phyloP scores from a whole-genome alignment of 1,284 basidiomycete genomes.

The Ganoderma lucidum region DNA sequence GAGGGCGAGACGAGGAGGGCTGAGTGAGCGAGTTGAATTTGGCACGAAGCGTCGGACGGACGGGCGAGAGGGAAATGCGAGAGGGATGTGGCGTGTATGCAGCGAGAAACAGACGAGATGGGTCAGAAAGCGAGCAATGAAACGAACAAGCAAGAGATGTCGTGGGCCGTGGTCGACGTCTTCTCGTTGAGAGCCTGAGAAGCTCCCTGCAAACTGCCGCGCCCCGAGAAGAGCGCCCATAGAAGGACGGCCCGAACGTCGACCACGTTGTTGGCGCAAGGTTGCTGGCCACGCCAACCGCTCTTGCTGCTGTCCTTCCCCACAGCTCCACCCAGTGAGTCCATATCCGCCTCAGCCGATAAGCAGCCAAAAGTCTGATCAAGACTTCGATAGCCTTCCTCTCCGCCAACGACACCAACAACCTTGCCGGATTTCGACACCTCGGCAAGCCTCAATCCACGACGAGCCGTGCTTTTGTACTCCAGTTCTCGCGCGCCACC shows the following conservation, averaged over 20 bases:
- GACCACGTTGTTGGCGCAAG: slow-evolving; percentile 21
- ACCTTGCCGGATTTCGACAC: slow-evolving; percentile 11
- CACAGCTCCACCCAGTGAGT: slow-evolving; percentile 12
- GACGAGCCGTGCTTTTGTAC: slow-evolving; percentile 9
- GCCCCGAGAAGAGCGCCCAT: slow-evolving; percentile 24
- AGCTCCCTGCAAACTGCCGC: too few relatives aligned
- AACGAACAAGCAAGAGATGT: too few relatives aligned
- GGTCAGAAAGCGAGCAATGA: too few relatives aligned
- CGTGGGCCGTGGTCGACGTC: too few relatives aligned
- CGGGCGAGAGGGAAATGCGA: too few relatives aligned
- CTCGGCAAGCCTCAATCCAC: slow-evolving; percentile 14
- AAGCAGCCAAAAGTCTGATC: slow-evolving; percentile 20
- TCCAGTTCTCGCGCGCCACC: slow-evolving; percentile 16
- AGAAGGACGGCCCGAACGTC: not conserved
- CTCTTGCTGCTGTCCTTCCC: slow-evolving; percentile 10
- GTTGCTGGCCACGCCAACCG: slow-evolving; percentile 14
- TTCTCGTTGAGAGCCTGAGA: too few relatives aligned
- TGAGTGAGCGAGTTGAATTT: too few relatives aligned
- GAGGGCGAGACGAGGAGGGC: too few relatives aligned
- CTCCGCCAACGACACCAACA: not conserved
- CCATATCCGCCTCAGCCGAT: slow-evolving; percentile 14
- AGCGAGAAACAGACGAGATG: too few relatives aligned
- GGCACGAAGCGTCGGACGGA: too few relatives aligned
- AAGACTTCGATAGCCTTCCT: not conserved
- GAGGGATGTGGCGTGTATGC: too few relatives aligned